Conservation (phyloP, 805 yeast genomes). For the Kuraishia piskuri region DNA sequence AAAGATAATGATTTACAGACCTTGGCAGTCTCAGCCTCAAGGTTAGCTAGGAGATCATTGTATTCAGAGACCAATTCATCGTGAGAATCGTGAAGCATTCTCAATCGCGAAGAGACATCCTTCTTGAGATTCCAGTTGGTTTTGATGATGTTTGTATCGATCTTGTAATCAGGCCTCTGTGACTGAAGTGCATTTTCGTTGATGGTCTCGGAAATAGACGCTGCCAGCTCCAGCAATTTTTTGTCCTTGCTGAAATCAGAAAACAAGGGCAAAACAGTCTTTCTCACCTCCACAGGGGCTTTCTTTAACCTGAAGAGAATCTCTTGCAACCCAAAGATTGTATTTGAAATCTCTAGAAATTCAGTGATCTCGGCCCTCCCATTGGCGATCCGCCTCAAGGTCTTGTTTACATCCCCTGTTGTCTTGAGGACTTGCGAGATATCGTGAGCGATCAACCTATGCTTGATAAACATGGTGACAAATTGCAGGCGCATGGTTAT, state of each 20-base stretch:
- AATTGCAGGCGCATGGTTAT: conserved; percentile 47
- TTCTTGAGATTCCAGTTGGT: conserved; percentile 17
- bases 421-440: conserved; percentile 30
- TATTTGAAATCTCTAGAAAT: conserved; percentile 19
- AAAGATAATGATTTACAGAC: conserved; percentile 7
- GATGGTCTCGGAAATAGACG: background rate
- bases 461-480: conserved; percentile 33
- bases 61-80: conserved; percentile 9
- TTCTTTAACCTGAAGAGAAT: conserved; percentile 16
- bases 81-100: conserved; percentile 12
- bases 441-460: conserved; percentile 18
- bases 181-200: background rate
- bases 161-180: conserved; percentile 8
- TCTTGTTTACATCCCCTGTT: conserved; percentile 50
- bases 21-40: background rate
- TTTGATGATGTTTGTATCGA: conserved; percentile 17
- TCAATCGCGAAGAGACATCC: conserved; percentile 13
- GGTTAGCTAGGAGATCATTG: conserved; percentile 4
- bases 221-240: conserved; percentile 7
- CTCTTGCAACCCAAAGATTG: conserved; percentile 17
- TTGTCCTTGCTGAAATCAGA: conserved; percentile 8
- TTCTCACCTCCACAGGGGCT: background rate
- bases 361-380: conserved; percentile 20
- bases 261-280: conserved; percentile 13
- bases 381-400: conserved; percentile 49